Conservation (phyloP, 1,139 yeast species). For the Debaryomycetaceae sp. region DNA sequence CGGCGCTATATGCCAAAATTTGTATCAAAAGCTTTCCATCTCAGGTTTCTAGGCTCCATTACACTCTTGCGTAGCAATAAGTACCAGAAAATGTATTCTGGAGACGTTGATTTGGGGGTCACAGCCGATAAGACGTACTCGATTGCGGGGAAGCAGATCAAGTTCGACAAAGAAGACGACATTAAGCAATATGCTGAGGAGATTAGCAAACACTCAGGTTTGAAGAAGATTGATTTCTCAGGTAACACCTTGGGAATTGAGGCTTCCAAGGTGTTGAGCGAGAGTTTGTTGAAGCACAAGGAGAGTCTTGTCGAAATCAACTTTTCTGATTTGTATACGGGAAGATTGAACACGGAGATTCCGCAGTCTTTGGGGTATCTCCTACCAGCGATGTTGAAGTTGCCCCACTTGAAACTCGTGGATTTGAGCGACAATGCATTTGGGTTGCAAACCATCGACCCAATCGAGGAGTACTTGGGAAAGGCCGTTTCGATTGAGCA, state of each 20-base stretch:
- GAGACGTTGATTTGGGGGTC: constrained; percentile 26
- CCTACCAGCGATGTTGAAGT: constrained; percentile 68
- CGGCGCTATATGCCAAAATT: too few species aligned
- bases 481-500: constrained; percentile 80
- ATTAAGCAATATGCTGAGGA: constrained; percentile 62
- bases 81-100: constrained; percentile 16
- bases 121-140: constrained; percentile 42
- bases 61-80: background rate
- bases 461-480: constrained; percentile 73
- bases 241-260: constrained; percentile 95
- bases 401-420: constrained; percentile 65
- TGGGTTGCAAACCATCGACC: constrained; percentile 92
- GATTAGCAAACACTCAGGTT: constrained; percentile 31
- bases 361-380: constrained; percentile 75
- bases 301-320: constrained; percentile 62
- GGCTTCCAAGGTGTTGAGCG: constrained; percentile 72
- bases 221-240: constrained; percentile 70
- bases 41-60: too few species aligned
- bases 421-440: constrained; percentile 94
- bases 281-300: constrained; percentile 48
- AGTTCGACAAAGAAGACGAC: constrained; percentile 71
- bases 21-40: too few species aligned
- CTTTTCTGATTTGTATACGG: constrained; percentile 90
- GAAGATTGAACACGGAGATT: constrained; percentile 90
- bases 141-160: constrained; percentile 72